Evolutionary conservation across 2,329 filamentous ascomycete genomes (phyloP), one percentile per base, ranked within the genome.

Genomic region (Neurospora sp.): DNA sequence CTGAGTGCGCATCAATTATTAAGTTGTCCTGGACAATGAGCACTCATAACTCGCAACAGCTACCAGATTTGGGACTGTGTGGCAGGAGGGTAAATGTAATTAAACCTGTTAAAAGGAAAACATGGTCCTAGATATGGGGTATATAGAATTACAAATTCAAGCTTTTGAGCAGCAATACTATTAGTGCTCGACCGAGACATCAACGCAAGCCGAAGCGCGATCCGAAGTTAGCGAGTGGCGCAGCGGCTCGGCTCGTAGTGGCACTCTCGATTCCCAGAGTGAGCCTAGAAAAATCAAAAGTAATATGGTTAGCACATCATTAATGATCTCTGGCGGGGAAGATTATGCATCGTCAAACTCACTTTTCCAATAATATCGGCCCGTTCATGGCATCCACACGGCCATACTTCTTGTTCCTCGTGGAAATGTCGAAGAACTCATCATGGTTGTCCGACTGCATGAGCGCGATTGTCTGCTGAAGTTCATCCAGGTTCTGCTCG

Each of bases 381-480:
- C 95, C 96, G 78, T 96, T 96, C 78, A 96, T 85, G 68, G 92
- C 91, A 81, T 98, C 93, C 40, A 99, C 96, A 69, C 93, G 90
- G 17, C 93, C 92, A 78, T 97, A 99, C 78, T 97, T 96, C 82
- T 92, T 94, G 81, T 97, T 97, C 68, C 93, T 85, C 15, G 91
- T 92, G 5, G 91, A 91, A 67, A 96, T 91, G 77, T 99, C 96
- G 79, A 96, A 99, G 80, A 97, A 99, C 79, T 98, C 95, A 74
- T 98, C 94, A n/a, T 92, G 88, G 75, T 97, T 97, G 52, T 97
- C 93, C 1, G 87, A 88, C 77, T 92, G 89, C 86, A 99, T 91
- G 36, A 99, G 85, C 71, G 91, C 89, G 66, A 97, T 91, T 1
- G 96, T 98, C 82, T 99, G 96, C 75, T 95, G 90, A 41, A 99